A percentile compares a stretch with the other conserved stretches of the same genome.
Evolutionary conservation across 2,329 filamentous ascomycete genomes (phyloP).

Genomic region (Rachicladosporium sp.): DNA sequence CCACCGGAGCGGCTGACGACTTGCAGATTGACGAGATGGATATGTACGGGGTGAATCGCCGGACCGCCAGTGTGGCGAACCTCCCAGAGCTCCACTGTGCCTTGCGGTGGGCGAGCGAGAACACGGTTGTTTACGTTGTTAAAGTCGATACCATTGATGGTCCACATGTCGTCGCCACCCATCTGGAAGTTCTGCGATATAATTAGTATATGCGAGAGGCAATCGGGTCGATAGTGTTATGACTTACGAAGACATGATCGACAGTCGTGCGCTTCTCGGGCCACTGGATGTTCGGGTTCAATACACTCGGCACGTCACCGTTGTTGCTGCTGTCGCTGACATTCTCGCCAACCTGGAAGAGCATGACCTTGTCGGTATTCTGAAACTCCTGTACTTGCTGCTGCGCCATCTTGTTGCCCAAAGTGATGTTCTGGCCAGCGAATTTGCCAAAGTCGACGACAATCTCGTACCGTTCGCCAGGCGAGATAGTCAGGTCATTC

Average conservation of each 20-base stretch:
- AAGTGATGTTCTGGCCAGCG: conserved; percentile 33
- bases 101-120: conserved; percentile 35
- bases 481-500: conserved; percentile 35
- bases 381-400: conserved; percentile 36
- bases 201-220: too few species aligned
- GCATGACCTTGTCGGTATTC: conserved; percentile 41
- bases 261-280: conserved; percentile 26
- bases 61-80: conserved; percentile 39
- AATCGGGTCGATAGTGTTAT: too few species aligned
- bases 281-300: conserved; percentile 18
- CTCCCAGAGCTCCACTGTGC: conserved; percentile 39
- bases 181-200: conserved; percentile 28
- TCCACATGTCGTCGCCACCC: conserved; percentile 30
- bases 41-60: conserved; percentile 43
- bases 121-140: conserved; percentile 36
- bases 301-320: conserved; percentile 26
- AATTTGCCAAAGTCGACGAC: conserved; percentile 43
- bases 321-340: conserved; percentile 29
- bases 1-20: conserved; percentile 38
- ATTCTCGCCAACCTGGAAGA: conserved; percentile 36
- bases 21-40: conserved; percentile 48
- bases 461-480: conserved; percentile 48
- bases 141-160: conserved; percentile 41
- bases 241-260: conserved; percentile 28
- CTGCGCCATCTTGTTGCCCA: conserved; percentile 15